A percentile compares a stretch with the other conserved stretches of the same genome.
Conservation (phyloP, 2,329 filamentous ascomycete species). For the Hortaea werneckii region DNA sequence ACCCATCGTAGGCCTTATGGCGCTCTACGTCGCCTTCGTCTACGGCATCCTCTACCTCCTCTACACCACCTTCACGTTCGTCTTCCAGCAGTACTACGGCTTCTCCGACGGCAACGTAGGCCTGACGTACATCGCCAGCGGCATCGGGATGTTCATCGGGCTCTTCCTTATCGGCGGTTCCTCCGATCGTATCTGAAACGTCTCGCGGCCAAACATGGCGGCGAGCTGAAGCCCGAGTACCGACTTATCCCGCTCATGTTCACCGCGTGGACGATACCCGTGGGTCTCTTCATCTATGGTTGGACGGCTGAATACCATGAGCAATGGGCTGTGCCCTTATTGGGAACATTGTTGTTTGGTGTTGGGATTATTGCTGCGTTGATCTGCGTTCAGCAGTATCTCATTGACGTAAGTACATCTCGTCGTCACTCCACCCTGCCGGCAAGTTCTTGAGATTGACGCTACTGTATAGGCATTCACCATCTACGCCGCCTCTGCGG, state of each 20-base stretch:
- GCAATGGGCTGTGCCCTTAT: conserved; percentile 13
- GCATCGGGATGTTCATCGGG: conserved; percentile 27
- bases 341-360: conserved; percentile 19
- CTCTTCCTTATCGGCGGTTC: conserved; percentile 8
- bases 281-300: conserved; percentile 35
- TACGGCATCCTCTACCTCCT: conserved; percentile 27
- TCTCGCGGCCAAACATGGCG: conserved; percentile 3
- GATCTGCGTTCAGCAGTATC: conserved; percentile 41
- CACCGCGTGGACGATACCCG: conserved; percentile 7
- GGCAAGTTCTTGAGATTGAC: neutral
- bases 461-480: conserved; percentile 30
- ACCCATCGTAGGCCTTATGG: conserved; percentile 11
- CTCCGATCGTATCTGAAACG: conserved; percentile 8
- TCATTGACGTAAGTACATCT: conserved; percentile 49
- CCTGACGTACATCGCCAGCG: conserved; percentile 36
- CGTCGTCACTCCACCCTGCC: neutral
- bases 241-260: conserved; percentile 16
- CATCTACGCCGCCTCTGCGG: conserved; percentile 50
- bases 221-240: conserved; percentile 10
- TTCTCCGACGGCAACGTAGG: conserved; percentile 27
- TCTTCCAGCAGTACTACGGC: conserved; percentile 29
- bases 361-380: conserved; percentile 17
- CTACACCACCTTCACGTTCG: conserved; percentile 32
- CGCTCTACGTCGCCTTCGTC: conserved; percentile 4
- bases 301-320: conserved; percentile 32